Evolutionary conservation across 208 protist genomes (phyloP).

Genomic region (Leishmania aethiopica): DNA sequence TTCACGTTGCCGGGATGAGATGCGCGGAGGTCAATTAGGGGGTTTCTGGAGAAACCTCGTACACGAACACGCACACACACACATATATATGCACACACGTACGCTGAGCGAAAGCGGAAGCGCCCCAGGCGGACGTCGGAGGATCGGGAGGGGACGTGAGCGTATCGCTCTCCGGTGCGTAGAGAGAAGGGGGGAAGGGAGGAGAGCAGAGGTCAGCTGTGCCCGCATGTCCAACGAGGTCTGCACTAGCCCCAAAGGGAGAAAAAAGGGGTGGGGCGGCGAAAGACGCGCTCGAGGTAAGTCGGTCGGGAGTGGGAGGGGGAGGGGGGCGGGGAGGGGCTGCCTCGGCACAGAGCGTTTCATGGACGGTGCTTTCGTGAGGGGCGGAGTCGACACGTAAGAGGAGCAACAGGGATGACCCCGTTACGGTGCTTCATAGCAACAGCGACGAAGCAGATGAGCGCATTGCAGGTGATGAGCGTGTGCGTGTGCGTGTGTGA

Average conservation of each 20-base stretch:
- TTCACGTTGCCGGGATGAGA: neutral
- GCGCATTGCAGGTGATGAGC: neutral
- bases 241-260: neutral
- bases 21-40: neutral
- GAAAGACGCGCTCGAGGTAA: neutral
- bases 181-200: neutral
- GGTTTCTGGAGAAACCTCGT: neutral
- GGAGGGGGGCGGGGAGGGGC: neutral
- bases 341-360: neutral
- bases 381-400: neutral
- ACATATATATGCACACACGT: neutral
- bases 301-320: neutral
- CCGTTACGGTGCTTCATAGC: neutral
- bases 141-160: neutral
- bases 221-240: neutral
- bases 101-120: neutral
- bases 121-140: neutral
- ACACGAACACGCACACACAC: neutral
- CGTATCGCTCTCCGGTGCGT: neutral
- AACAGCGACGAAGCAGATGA: neutral
- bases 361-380: neutral
- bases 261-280: neutral
- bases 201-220: neutral
- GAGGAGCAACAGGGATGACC: no score
- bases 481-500: neutral